These are phyloP conservation scores for Bondarzewia mesenterica DNA, from an alignment of 1,284 basidiomycete species.

Conservation along the genomic window DNA sequence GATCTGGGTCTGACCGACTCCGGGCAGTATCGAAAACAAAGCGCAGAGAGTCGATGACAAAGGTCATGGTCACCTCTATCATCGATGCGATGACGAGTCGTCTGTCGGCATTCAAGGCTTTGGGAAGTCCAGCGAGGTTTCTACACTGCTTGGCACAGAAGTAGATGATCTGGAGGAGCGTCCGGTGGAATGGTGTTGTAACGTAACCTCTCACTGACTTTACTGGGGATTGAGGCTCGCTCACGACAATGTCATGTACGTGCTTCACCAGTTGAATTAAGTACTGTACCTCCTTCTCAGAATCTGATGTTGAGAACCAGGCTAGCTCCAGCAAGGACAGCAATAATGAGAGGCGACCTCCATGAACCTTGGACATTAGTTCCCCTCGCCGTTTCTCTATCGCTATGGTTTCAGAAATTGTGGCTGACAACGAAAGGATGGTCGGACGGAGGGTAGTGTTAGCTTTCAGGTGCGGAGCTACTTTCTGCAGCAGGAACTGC, in stretches of 20 bases:
- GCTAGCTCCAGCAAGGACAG: conserved; percentile 70
- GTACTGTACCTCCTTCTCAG: conserved; percentile 43
- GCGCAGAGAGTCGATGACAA: conserved; percentile 67
- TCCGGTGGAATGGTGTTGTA: conserved; percentile 70
- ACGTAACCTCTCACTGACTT: conserved; percentile 65
- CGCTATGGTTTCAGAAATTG: conserved; percentile 61
- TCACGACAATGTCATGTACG: conserved; percentile 62
- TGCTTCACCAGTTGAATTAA: conserved; percentile 58
- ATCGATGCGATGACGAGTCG: conserved; percentile 48
- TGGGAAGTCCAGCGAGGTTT: conserved; percentile 38
- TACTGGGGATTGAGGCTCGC: conserved; percentile 67
- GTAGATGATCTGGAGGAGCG: conserved; percentile 74
- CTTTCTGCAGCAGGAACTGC: conserved; percentile 63
- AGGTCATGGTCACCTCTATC: conserved; percentile 53
- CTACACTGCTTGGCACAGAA: conserved; percentile 64
- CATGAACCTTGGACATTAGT: conserved; percentile 80
- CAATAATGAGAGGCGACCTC: conserved; percentile 66
- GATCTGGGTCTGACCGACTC: conserved; percentile 46
- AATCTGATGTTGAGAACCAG: conserved; percentile 65
- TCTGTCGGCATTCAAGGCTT: conserved; percentile 50
- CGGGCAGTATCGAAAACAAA: conserved; percentile 60
- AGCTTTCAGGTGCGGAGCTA: conserved; percentile 56
- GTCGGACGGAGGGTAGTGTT: conserved; percentile 45
- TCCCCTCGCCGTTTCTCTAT: conserved; percentile 70
- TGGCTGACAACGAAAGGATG: conserved; percentile 52